A percentile compares a stretch with the other conserved stretches of the same genome.
Conservation (phyloP, 108 stramenopile species). For the Pelagomonas calceolata region DNA sequence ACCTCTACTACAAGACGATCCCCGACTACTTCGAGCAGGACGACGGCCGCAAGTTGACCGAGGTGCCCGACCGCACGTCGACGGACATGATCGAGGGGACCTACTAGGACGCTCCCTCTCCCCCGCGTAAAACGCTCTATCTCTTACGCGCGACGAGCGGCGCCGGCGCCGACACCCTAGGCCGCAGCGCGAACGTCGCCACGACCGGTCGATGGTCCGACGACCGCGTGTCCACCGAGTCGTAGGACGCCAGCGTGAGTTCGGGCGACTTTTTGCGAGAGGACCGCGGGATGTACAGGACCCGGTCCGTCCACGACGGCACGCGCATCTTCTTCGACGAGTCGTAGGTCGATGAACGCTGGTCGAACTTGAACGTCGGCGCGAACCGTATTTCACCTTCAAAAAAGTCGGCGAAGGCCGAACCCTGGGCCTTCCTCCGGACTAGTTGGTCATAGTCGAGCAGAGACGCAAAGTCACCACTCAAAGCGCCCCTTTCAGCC, state of each 20-base stretch:
- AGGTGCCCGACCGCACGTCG: too few species aligned
- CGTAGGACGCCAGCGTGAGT: conserved; percentile 2
- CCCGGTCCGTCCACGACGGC: conserved; percentile 37
- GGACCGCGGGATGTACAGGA: conserved; percentile 15
- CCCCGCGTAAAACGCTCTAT: too few species aligned
- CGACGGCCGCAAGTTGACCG: too few species aligned
- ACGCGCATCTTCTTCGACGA: conserved; percentile 34
- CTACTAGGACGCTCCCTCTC: too few species aligned
- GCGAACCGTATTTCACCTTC: conserved; percentile 36
- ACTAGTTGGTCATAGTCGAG: conserved; percentile 45
- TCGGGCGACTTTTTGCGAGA: background rate
- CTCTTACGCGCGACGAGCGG: too few species aligned
- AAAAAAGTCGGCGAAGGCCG: conserved; percentile 28
- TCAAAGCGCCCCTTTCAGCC: conserved; percentile 3
- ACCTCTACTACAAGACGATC: too few species aligned
- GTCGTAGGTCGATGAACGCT: conserved; percentile 29
- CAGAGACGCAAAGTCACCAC: background rate
- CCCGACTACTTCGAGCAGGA: too few species aligned
- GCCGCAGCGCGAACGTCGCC: conserved; percentile 11
- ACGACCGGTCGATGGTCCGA: conserved; percentile 30
- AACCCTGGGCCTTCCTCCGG: conserved; percentile 28
- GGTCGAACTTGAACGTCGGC: conserved; percentile 52
- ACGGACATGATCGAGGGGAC: too few species aligned
- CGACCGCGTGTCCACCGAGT: background rate
- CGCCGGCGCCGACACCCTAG: too few species aligned